phyloP scores from a whole-genome alignment of 495 filamentous ascomycete genomes.

The Letharia columbiana region DNA sequence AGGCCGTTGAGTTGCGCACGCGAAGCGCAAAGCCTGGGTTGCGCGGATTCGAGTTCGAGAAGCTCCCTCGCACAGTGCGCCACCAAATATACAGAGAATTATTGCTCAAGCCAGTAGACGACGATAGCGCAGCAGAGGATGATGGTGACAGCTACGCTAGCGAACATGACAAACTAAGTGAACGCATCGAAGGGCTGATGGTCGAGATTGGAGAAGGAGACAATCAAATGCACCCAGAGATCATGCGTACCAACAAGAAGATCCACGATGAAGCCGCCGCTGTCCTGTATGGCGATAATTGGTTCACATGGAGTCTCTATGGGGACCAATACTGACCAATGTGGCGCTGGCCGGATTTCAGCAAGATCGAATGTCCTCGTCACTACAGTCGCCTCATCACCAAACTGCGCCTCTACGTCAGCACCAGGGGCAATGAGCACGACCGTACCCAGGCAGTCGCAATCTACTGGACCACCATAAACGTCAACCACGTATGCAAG shows the following conservation, averaged over 20 bases:
- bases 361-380: background rate
- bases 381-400: background rate
- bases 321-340: background rate
- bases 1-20: background rate
- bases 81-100: background rate
- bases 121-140: background rate
- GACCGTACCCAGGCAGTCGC: background rate
- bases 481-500: background rate
- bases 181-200: background rate
- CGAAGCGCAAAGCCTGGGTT: background rate
- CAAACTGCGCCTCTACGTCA: background rate
- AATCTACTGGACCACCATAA: background rate
- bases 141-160: background rate
- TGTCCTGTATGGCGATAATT: background rate
- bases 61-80: background rate
- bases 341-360: background rate
- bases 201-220: background rate
- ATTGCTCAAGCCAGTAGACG: background rate
- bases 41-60: background rate
- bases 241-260: background rate
- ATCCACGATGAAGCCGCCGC: background rate
- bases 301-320: background rate
- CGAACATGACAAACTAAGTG: background rate
- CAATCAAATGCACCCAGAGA: background rate
- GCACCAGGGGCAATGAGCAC: background rate